Conservation (phyloP, 1,284 basidiomycete genomes). For the Moesziomyces globuligerus region DNA sequence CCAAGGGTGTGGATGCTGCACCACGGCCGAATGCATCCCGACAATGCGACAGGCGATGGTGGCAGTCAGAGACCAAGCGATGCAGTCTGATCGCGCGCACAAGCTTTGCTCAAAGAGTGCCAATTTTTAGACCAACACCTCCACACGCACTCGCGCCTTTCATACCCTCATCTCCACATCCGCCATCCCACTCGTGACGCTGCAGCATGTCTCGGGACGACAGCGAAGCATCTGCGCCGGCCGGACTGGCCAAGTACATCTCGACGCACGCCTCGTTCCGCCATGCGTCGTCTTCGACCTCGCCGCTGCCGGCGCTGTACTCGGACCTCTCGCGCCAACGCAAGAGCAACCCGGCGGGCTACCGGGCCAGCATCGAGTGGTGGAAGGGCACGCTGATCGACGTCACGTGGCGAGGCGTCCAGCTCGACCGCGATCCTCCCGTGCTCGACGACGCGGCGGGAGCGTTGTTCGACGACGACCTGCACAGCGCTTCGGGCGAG, state of each 20-base stretch:
- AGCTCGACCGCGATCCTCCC: slow-evolving; percentile 8
- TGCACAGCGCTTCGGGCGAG: background rate
- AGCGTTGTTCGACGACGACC: background rate
- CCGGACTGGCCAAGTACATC: slow-evolving; percentile 30
- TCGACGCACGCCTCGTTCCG: slow-evolving; percentile 28
- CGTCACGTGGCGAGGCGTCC: slow-evolving; percentile 69
- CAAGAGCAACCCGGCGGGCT: slow-evolving; percentile 83
- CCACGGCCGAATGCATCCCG: background rate
- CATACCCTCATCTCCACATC: background rate
- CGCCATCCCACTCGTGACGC: background rate
- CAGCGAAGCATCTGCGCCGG: background rate
- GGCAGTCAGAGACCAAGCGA: background rate
- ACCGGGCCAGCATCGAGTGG: slow-evolving; percentile 83
- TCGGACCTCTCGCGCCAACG: slow-evolving; percentile 86
- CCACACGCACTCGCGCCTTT: slow-evolving; percentile 10
- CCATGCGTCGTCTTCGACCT: slow-evolving; percentile 26
- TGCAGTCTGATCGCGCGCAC: too few species aligned
- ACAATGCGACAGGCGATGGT: background rate
- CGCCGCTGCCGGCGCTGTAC: slow-evolving; percentile 79
- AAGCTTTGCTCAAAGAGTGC: slow-evolving; percentile 1
- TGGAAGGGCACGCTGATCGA: slow-evolving; percentile 80
- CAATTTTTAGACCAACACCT: slow-evolving; percentile 34
- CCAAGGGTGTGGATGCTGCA: too few species aligned
- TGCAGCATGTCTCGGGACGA: background rate
- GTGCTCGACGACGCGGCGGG: background rate